These are phyloP conservation scores for Diplotaxis tenuifolia DNA, from an alignment of 345 rosid species.

Conservation along the genomic window DNA sequence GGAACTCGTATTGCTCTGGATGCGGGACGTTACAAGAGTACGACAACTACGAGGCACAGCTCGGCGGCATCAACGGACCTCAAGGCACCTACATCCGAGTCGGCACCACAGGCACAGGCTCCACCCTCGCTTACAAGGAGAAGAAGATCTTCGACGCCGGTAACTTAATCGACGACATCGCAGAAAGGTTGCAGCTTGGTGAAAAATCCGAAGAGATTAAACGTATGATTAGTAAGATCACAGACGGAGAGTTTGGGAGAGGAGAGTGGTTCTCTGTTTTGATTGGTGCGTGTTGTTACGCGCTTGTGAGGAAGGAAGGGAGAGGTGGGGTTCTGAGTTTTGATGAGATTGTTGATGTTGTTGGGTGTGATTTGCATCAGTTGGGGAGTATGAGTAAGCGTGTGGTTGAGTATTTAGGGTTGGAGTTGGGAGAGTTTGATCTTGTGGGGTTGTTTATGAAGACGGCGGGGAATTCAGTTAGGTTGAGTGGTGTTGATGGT, in stretches of 20 bases:
- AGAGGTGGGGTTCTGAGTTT: conserved; percentile 42
- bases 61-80: conserved; percentile 50
- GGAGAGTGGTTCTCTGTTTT: conserved; percentile 70
- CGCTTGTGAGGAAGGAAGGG: conserved; percentile 48
- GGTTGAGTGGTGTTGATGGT: conserved; percentile 38
- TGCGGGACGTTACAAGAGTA: conserved; percentile 50
- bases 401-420: conserved; percentile 52
- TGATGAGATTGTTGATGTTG: conserved; percentile 43
- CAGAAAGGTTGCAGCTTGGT: conserved; percentile 36
- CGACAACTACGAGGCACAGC: conserved; percentile 49
- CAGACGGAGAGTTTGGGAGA: conserved; percentile 60
- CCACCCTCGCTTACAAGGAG: conserved; percentile 47
- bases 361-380: conserved; percentile 59
- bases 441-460: conserved; percentile 50
- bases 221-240: conserved; percentile 46
- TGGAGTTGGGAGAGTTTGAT: conserved; percentile 55
- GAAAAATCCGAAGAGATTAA: conserved; percentile 33
- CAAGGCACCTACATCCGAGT: conserved; percentile 52
- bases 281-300: conserved; percentile 71
- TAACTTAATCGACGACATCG: conserved; percentile 41
- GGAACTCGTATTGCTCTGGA: conserved; percentile 40
- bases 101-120: conserved; percentile 63
- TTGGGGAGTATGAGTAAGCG: conserved; percentile 68
- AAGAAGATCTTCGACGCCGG: conserved; percentile 63
- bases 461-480: conserved; percentile 34